Percentiles rank a stretch among this genome's conserved stretches.
phyloP scores from a whole-genome alignment of 1,284 basidiomycete species.

The Ustilago bromivora region DNA sequence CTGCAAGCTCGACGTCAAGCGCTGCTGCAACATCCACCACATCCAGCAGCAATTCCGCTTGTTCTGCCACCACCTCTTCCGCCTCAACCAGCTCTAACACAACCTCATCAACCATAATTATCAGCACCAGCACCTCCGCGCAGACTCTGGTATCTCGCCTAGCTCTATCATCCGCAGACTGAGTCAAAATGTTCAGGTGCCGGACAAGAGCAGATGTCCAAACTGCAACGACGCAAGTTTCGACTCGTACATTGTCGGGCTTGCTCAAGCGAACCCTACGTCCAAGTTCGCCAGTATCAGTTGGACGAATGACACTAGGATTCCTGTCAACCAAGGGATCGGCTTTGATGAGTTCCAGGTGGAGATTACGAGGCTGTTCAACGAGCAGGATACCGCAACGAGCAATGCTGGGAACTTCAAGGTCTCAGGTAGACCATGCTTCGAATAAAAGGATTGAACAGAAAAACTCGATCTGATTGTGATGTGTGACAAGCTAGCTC shows the following conservation, averaged over 20 bases:
- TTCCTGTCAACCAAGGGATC: constrained; percentile 34
- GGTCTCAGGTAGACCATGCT: constrained; percentile 16
- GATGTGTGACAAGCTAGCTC: not conserved
- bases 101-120: no score
- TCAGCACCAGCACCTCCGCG: not conserved
- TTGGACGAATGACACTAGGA: constrained; percentile 31
- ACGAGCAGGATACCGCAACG: constrained; percentile 14
- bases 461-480: not conserved
- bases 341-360: constrained; percentile 8
- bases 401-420: constrained; percentile 31
- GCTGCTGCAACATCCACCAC: not conserved
- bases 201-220: constrained; percentile 24
- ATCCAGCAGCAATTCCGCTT: not conserved
- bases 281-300: constrained; percentile 36
- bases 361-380: constrained; percentile 22
- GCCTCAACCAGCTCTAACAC: not conserved
- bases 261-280: constrained; percentile 27
- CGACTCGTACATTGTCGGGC: constrained; percentile 37
- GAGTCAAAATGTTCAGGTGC: constrained; percentile 28
- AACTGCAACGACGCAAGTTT: constrained; percentile 36
- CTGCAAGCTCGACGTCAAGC: no score
- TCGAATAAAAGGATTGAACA: not conserved
- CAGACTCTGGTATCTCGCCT: constrained; percentile 33
- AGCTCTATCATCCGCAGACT: constrained; percentile 15
- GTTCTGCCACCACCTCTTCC: not conserved